Base-by-base conservation (phyloP, 1,139 yeast genomes). In the Blastobotrys raffinosifermentans region DNA sequence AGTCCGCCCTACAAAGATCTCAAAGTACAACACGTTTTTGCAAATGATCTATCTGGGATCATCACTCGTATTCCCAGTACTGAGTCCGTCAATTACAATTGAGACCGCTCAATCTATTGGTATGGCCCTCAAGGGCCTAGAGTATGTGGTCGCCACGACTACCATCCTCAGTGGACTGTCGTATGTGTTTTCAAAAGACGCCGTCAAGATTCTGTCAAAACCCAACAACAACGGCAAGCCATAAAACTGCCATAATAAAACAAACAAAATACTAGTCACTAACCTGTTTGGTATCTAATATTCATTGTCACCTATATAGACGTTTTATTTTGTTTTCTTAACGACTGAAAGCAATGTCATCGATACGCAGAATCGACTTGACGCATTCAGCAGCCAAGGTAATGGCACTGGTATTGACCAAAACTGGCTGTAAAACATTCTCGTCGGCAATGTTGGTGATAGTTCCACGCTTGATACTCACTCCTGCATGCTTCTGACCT, bases 331-430 rank as follows among this genome's bases (percentile, higher is more conserved):
- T n/a, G n/a, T n/a, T n/a, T 14, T 6, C 19, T 56, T 66, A 80
- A 59, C 89, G 75, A 56, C 85, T 76, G 54, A 80, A 77, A 35
- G 95, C 86, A 54, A 91, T 91, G 61, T 91, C 98, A 62, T 91
- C 98, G 54, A 93, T 91, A 66, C 98, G 82, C 59, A 91, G 73
- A 49, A 91, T 86, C 33, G 94, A 82, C 67, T 93, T 93, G 44
- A 91, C 97, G 54, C 96, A 84, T 67, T 91, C 98, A 19, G 96
- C 81, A 20, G 97, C 96, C 54, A 91, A 73, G 11, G 94, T 79
- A 43, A 91, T 80, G 32, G 98, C 95, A 63, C 95, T 83, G 25
- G 93, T 87, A 61, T 83, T 83, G 37, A 91, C 98, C 62, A 91
- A 72, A 5, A 87, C 94, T 4, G 99, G 99, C 63, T 91, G 99